Base-by-base conservation (phyloP, 179 eudicot genomes). In the Silene coronaria region DNA sequence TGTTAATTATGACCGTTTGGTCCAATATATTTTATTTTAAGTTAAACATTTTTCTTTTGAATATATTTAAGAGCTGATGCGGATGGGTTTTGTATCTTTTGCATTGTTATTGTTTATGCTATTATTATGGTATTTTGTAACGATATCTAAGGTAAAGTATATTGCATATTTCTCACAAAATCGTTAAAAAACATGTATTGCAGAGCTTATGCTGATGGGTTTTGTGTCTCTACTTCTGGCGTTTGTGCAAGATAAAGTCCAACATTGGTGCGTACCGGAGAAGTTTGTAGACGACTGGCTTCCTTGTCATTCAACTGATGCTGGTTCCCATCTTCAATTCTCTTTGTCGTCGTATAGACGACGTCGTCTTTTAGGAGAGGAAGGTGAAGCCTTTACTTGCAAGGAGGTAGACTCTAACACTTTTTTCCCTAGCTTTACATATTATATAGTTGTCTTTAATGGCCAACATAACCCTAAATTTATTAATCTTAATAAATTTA, bases 131-230 rank as follows among this genome's bases (percentile, higher is more conserved):
- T 38, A 7, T 8, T 38, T 38, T 28, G 32, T 38, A 38, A 9
- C 2, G 45, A 38, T 38, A 8, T 38, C 0, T 38, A 38, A 38
- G 1, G 45, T 38, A 38, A 38, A 7, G 1, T 38, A 38, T 38
- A 38, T 8, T 38, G 45, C 45, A 9, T 38, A 38, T 38, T 8
- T 1, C 45, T 38, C 11, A 38, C 45, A 2, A 38, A 0, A 7
- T 11, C 12, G 12, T 38, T 38, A 64, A 38, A 17, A 57, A 60
- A 28, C 0, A 32, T 48, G 5, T 13, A 8, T 24, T 77, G 30
- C 81, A 78, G 84, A 81, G 76, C 67, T 81, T 75, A 80, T 77
- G 83, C 28, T 80, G 24, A 67, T 80, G 80, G 77, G 83, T 8
- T 80, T 80, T 51, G 71, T 80, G 24, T 80, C 83, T 23, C 65